Base-by-base conservation (phyloP, 2,329 filamentous ascomycete species). In the Plenodomus biglobosus region DNA sequence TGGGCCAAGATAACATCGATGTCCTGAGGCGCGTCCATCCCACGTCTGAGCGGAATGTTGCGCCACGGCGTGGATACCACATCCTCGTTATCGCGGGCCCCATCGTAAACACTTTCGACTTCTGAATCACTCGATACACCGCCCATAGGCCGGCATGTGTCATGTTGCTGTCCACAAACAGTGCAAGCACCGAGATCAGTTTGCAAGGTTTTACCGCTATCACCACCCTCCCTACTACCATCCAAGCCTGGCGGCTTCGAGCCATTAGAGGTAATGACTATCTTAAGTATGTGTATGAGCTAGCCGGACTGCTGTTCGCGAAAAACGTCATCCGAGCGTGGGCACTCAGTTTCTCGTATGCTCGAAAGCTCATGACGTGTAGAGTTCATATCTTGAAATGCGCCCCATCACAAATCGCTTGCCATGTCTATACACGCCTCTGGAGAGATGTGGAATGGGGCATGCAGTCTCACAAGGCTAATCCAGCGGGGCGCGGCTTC, bases 351-450 rank as follows among this genome's bases (percentile, higher is more conserved):
- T 15, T 11, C 7, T 7, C 27, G 27, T 11, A 8, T 32, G 7
- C 27, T 32, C 11, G 27, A 32, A 32, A 11, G 8, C 15, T 24
- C 10, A 32, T 32, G 27, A 32, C 27, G 27, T 32, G 27, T 8
- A 11, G 27, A 11, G 6, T 11, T 11, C 27, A 32, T 24, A 6
- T 32, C 27, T 44, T 46, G 15, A 17, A 46, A 56, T 59, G 52
- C 46, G 62, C 62, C 64, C 61, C 61, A 58, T 50, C 57, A 59
- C 51, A 55, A 45, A 58, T 57, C 61, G 61, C 64, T 65, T 53
- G n/a, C n/a, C 65, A 57, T 44, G 54, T 49, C 38, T 40, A 54
- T n/a, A n/a, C n/a, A n/a, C 43, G 34, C 30, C 35, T 43, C 44
- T 52, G 53, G 52, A 57, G 55, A 58, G 51, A 37, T 56, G 55